Percentiles rank a stretch among this genome's conserved stretches.
Conservation (phyloP, 2,329 filamentous ascomycete genomes). For the Lasiodiplodia gonubiensis region DNA sequence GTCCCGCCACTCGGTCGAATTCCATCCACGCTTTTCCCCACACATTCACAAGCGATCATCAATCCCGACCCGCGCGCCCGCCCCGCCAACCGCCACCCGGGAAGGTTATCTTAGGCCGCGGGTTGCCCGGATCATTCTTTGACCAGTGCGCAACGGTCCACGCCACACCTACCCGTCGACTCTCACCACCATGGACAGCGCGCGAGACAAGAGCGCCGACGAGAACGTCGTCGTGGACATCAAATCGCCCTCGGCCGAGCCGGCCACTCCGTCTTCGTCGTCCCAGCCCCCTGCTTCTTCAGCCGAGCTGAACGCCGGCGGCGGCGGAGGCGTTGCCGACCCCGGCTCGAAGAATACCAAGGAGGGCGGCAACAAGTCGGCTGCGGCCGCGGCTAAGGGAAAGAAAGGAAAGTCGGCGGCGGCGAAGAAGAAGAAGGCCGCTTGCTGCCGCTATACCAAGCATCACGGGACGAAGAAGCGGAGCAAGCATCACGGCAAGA, state of each 20-base stretch:
- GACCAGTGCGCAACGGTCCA: not conserved
- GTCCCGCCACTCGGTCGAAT: too few relatives aligned
- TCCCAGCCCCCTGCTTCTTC: not conserved
- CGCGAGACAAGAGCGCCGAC: slow-evolving; percentile 19
- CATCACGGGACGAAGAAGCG: slow-evolving; percentile 17
- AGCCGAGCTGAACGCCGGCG: not conserved
- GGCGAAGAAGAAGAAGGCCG: slow-evolving; percentile 29
- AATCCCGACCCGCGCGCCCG: slow-evolving; percentile 17
- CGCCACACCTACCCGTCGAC: not conserved
- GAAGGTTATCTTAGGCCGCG: not conserved
- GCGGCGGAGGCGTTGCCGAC: not conserved
- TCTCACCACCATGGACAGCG: slow-evolving; percentile 28
- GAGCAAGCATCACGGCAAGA: slow-evolving; percentile 25
- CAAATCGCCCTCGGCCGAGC: slow-evolving; percentile 7
- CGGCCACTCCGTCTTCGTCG: not conserved
- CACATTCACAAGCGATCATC: slow-evolving; percentile 6
- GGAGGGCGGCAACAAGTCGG: not conserved
- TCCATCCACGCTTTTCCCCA: not conserved
- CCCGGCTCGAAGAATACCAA: not conserved
- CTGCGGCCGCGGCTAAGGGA: slow-evolving; percentile 27
- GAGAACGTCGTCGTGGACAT: slow-evolving; percentile 9
- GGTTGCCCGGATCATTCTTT: not conserved
- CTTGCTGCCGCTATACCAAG: slow-evolving; percentile 3
- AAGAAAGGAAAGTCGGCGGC: slow-evolving; percentile 26
- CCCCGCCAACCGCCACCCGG: not conserved